Conservation (phyloP, 177 flowering plant species). For the Vitis hybrid region DNA sequence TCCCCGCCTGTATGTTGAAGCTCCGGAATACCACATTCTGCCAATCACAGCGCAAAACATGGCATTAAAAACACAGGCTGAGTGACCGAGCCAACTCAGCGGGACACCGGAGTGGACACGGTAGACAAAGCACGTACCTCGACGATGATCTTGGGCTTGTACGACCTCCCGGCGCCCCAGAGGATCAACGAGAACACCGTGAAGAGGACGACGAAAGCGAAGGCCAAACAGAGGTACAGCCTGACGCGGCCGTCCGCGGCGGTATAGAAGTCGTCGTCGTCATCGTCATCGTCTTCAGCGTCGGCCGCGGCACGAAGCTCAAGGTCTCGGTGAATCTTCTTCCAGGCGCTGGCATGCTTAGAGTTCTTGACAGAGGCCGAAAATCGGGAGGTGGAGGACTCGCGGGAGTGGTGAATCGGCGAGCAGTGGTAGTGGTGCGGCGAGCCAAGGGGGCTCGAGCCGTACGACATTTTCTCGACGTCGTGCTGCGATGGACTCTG, state of each 20-base stretch:
- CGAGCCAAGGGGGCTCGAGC: slow-evolving; percentile 65
- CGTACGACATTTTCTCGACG: slow-evolving; percentile 81
- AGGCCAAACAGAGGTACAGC: slow-evolving; percentile 49
- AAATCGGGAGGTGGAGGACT: slow-evolving; percentile 82
- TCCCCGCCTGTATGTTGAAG: slow-evolving; percentile 73
- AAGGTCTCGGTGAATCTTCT: slow-evolving; percentile 25
- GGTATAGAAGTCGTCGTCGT: slow-evolving; percentile 3
- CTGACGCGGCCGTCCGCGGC: slow-evolving; percentile 22
- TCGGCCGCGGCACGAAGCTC: slow-evolving; percentile 24
- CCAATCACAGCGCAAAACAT: slow-evolving; percentile 7
- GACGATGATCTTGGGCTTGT: slow-evolving; percentile 54
- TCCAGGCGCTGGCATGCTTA: slow-evolving; percentile 35
- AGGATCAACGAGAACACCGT: slow-evolving; percentile 66
- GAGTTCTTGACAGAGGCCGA: slow-evolving; percentile 67
- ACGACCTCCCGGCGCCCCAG: slow-evolving; percentile 77
- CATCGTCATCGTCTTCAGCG: slow-evolving; percentile 48
- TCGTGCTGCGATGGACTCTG: slow-evolving; percentile 95
- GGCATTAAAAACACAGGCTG: slow-evolving; percentile 1
- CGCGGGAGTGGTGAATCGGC: slow-evolving; percentile 85
- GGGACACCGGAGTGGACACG: not conserved
- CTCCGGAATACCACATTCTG: slow-evolving; percentile 69
- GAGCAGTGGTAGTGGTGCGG: slow-evolving; percentile 71
- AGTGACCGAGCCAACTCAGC: slow-evolving; percentile 13
- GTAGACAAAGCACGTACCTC: slow-evolving; percentile 37
- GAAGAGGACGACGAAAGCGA: slow-evolving; percentile 58